Base-by-base conservation (phyloP, 148 eudicot genomes). In the Nepenthes mirabilis region DNA sequence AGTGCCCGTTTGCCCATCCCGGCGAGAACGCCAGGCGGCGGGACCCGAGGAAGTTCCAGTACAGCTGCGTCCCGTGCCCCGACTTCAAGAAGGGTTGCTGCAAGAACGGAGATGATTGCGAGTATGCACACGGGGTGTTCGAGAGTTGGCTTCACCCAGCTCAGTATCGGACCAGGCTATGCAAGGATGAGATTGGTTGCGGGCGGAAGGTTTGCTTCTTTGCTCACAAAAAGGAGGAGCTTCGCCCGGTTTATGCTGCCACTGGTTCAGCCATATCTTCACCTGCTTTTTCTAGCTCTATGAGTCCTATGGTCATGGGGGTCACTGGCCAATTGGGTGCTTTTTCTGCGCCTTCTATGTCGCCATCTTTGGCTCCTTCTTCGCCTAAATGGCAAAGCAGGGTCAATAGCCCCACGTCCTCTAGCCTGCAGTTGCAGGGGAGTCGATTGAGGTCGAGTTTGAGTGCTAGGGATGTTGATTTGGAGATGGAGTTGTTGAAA, bases 91-190 rank as follows among this genome's bases (percentile, higher is more conserved):
- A 93, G 66, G 96, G 91, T 2, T 47, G 73, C 3, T 93, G 98
- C 43, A 81, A 55, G 10, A 88, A 82, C 35, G 87, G 80, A 0
- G 96, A 93, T 66, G 59, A 69, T 7, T 93, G 98, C 51, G 98
- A 93, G 73, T 93, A 88, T 14, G 95, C 98, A 4, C 96, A 93
- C 49, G 98, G 98, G 34, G 95, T 93, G 23, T 93, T 93, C 36
- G 99, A 93, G 73, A 83, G 88, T 0, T 93, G 99, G 99, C 82
- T 93, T 1, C 99, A 93, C 57, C 98, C 98, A 0, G 98, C 98
- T 4, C 98, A 88, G 71, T 93, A 93, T 60, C 68, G 80, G 23
- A 93, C 98, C 23, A 77, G 98, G 6, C 73, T 93, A 32, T 93
- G 98, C 60, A 88, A 93, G 63, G 98, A 93, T 61, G 98, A 88